Base-by-base conservation (phyloP, 2,329 filamentous ascomycete genomes). In the Xenoacremonium recifei region DNA sequence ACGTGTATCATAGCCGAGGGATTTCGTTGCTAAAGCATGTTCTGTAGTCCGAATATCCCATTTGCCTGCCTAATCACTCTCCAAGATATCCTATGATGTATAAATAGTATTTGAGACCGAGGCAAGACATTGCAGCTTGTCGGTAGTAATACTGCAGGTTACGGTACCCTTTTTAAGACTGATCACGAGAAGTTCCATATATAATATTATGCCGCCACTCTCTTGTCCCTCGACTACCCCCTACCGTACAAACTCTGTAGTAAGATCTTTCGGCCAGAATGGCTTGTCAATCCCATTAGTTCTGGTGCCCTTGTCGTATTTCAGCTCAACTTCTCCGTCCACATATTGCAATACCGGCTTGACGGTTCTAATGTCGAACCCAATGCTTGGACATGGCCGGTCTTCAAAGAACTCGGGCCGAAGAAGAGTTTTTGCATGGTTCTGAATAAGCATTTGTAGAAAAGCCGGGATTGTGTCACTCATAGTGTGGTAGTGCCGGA, bases 401-500 rank as follows among this genome's bases (percentile, higher is more conserved):
- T 27, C 23, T 27, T 27, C 23, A 27, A 27, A 27, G 23, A 27
- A 27, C 23, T 9, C 9, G 9, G 23, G 23, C 9, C 23, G 9
- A 9, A 27, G 23, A 9, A 27, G 23, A 27, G 13, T 13, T 9
- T 27, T 13, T 27, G 9, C 23, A 13, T 13, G 9, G 23, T 27
- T 9, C 23, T 27, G 9, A 13, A 9, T 9, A 27, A 27, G 13
- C 23, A 27, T 9, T 9, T 27, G 9, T 9, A 27, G 9, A 9
- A 27, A 9, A 9, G 9, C 23, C 9, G 23, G 23, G 23, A 27
- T 9, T 9, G 23, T 27, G 9, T 27, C 13, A 9, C 23, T 9
- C 71, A 77, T 76, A 21, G 66, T 62, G 47, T 79, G 67, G 51
- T 73, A 71, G 51, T 78, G 70, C 10, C 74, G 67, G 60, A 76